These are phyloP conservation scores for Aspergillus unguis DNA, from an alignment of 2,329 filamentous ascomycete species.

Conservation along the genomic window DNA sequence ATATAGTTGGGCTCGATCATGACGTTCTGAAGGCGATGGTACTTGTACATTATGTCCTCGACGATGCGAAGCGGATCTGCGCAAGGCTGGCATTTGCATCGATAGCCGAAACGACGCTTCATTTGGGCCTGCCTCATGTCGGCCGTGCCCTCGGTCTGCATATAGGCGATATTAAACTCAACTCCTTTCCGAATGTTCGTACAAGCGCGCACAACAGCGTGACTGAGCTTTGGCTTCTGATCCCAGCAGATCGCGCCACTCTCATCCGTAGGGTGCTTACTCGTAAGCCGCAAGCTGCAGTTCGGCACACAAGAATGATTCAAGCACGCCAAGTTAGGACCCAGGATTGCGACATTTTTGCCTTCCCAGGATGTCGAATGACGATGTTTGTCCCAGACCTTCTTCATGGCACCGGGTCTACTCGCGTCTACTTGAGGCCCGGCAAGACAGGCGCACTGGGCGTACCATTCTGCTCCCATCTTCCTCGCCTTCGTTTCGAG, in stretches of 20 bases:
- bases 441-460: conserved; percentile 5
- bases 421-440: neutral
- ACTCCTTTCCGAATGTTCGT: conserved; percentile 20
- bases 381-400: conserved; percentile 13
- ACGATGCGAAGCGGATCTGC: conserved; percentile 1
- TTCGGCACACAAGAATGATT: conserved; percentile 29
- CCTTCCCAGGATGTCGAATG: neutral
- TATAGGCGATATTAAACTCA: conserved; percentile 27
- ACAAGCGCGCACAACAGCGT: conserved; percentile 16
- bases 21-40: conserved; percentile 6
- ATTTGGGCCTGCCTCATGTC: conserved; percentile 13
- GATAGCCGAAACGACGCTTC: conserved; percentile 18
- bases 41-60: conserved; percentile 15
- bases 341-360: conserved; percentile 4
- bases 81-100: conserved; percentile 26
- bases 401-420: neutral
- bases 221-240: neutral
- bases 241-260: neutral
- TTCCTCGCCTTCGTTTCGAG: conserved; percentile 7
- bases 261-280: conserved; percentile 1
- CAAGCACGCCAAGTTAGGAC: conserved; percentile 16
- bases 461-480: conserved; percentile 15
- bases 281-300: conserved; percentile 12
- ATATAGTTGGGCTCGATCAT: conserved; percentile 3
- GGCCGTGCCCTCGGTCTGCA: conserved; percentile 2